Evolutionary conservation across 805 yeast species (phyloP).

Genomic region (Clavispora vitiphila): DNA sequence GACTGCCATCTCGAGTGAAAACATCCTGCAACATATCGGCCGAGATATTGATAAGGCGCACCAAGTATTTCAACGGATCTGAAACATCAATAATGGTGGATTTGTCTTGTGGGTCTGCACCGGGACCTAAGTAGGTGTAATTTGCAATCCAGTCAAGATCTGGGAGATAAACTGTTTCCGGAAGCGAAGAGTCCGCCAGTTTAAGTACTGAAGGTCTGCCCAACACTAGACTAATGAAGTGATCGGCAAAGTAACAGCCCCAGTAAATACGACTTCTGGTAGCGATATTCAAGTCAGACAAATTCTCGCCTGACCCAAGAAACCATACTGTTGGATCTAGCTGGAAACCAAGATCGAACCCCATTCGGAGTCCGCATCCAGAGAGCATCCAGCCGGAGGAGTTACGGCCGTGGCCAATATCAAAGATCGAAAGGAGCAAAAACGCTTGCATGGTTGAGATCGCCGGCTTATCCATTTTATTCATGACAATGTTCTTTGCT

Average conservation of each 20-base stretch:
- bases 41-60: neutral
- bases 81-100: slow-evolving; percentile 1
- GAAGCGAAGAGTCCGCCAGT: neutral
- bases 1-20: slow-evolving; percentile 1
- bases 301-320: neutral
- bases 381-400: slow-evolving; percentile 5
- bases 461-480: neutral
- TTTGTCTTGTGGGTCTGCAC: slow-evolving; percentile 1
- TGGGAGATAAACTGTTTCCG: slow-evolving; percentile 1
- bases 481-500: neutral
- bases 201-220: slow-evolving; percentile 2
- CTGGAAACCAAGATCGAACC: slow-evolving; percentile 4
- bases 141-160: slow-evolving; percentile 1
- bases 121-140: slow-evolving; percentile 2
- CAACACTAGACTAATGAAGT: slow-evolving; percentile 2
- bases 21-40: slow-evolving; percentile 2
- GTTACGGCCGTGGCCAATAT: slow-evolving; percentile 2
- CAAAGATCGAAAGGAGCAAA: slow-evolving; percentile 1
- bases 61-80: slow-evolving; percentile 1
- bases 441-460: slow-evolving; percentile 3
- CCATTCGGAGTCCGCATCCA: slow-evolving; percentile 3
- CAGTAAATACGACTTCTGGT: slow-evolving; percentile 2
- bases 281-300: neutral
- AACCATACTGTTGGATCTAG: slow-evolving; percentile 3
- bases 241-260: slow-evolving; percentile 5